Conservation (phyloP, 2,329 filamentous ascomycete genomes). For the Cercospora zeae-maydis region DNA sequence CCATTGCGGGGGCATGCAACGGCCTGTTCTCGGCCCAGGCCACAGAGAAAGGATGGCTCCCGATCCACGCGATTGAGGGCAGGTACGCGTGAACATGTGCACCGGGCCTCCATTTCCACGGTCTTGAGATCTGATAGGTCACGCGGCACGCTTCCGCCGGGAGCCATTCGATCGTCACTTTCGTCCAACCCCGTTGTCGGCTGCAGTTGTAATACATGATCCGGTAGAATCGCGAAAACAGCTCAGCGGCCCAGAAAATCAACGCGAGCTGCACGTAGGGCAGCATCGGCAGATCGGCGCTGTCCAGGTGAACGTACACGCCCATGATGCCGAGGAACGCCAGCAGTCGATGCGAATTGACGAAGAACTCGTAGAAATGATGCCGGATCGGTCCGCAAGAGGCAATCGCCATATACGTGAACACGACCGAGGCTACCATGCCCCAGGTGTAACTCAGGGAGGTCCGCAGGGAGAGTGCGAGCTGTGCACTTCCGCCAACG, state of each 20-base stretch:
- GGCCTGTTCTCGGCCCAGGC: constrained; percentile 53
- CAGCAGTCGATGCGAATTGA: constrained; percentile 77
- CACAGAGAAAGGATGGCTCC: constrained; percentile 50
- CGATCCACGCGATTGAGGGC: constrained; percentile 44
- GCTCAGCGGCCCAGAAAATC: constrained; percentile 72
- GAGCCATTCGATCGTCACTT: constrained; percentile 56
- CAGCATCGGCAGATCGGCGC: constrained; percentile 64
- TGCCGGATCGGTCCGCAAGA: constrained; percentile 78
- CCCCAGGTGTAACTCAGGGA: constrained; percentile 65
- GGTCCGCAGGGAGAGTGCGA: constrained; percentile 53
- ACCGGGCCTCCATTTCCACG: constrained; percentile 53
- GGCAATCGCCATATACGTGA: constrained; percentile 76
- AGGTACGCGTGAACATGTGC: constrained; percentile 61
- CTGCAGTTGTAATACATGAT: constrained; percentile 55
- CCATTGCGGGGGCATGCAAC: constrained; percentile 30
- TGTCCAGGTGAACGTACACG: constrained; percentile 73
- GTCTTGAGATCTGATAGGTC: constrained; percentile 57
- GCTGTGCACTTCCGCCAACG: constrained; percentile 60
- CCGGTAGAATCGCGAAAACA: constrained; percentile 46
- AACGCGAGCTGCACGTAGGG: constrained; percentile 72
- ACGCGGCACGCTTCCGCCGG: constrained; percentile 59
- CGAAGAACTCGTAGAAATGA: constrained; percentile 79
- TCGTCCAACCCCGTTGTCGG: constrained; percentile 47
- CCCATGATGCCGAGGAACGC: constrained; percentile 65
- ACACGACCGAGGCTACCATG: constrained; percentile 54